phyloP scores from a whole-genome alignment of 441 rosid species.

The California macrophylla region DNA sequence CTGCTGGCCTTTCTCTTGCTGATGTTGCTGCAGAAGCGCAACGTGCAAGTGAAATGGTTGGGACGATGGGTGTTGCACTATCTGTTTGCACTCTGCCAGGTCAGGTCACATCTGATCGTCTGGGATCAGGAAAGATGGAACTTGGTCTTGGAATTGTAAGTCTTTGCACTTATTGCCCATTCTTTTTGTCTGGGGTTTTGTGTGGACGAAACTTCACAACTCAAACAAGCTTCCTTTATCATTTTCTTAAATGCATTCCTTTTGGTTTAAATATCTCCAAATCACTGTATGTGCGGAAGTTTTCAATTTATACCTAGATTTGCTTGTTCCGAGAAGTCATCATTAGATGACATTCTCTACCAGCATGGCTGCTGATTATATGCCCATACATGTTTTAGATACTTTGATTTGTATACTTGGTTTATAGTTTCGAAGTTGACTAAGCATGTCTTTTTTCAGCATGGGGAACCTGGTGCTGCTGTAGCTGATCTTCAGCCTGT shows the following conservation, averaged over 20 bases:
- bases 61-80: slow-evolving; percentile 95
- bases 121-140: slow-evolving; percentile 93
- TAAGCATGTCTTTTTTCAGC: slow-evolving; percentile 37
- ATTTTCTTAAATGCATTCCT: neutral
- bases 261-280: neutral
- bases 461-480: slow-evolving; percentile 97
- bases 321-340: neutral
- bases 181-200: neutral
- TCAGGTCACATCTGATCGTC: slow-evolving; percentile 76
- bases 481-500: slow-evolving; percentile 88
- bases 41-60: slow-evolving; percentile 73
- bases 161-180: slow-evolving; percentile 11
- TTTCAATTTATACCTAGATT: neutral
- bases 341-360: neutral
- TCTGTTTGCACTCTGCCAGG: slow-evolving; percentile 95
- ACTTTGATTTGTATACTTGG: slow-evolving; percentile 6
- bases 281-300: neutral
- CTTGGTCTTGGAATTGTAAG: slow-evolving; percentile 98
- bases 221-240: slow-evolving; percentile 2
- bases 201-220: neutral
- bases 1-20: slow-evolving; percentile 69
- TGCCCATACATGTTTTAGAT: neutral
- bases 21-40: slow-evolving; percentile 80
- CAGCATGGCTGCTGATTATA: neutral
- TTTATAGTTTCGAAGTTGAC: slow-evolving; percentile 15